Percentiles rank a stretch among this genome's conserved stretches.
These are phyloP conservation scores for Solanum habrochaites DNA, from an alignment of 257 asterid species.

Conservation along the genomic window DNA sequence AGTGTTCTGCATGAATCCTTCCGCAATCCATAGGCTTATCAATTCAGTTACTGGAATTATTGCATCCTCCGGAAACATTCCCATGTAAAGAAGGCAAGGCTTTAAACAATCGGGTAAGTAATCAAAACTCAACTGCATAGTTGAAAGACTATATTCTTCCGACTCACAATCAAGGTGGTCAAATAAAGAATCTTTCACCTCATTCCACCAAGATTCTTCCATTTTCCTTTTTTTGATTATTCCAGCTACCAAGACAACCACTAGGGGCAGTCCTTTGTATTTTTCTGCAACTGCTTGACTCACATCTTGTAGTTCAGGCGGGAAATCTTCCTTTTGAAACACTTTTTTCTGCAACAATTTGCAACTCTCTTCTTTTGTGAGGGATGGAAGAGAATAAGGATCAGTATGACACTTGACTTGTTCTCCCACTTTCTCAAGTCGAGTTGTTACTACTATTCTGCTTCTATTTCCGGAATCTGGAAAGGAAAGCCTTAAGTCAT, in stretches of 20 bases:
- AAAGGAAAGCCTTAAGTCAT: neutral
- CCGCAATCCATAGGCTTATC: too few species aligned
- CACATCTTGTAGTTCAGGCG: neutral
- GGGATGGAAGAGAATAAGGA: neutral
- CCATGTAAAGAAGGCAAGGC: neutral
- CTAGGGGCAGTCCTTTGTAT: neutral
- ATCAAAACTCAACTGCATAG: neutral
- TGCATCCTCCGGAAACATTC: too few species aligned
- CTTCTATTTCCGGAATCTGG: neutral
- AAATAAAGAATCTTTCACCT: neutral
- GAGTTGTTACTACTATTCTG: neutral
- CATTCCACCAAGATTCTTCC: neutral
- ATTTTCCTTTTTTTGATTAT: neutral
- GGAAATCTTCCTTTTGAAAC: neutral
- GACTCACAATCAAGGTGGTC: neutral
- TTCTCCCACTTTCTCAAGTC: neutral
- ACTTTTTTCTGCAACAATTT: neutral
- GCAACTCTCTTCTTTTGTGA: neutral
- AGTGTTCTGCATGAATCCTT: too few species aligned
- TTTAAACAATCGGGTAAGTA: neutral
- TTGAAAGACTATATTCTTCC: fast-evolving
- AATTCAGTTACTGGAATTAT: too few species aligned
- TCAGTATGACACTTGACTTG: neutral
- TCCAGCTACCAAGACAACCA: neutral
- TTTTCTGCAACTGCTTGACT: neutral